Evolutionary conservation across 345 rosid genomes (phyloP), one percentile per base, ranked within the genome.

Genomic region (Citrus maxima): DNA sequence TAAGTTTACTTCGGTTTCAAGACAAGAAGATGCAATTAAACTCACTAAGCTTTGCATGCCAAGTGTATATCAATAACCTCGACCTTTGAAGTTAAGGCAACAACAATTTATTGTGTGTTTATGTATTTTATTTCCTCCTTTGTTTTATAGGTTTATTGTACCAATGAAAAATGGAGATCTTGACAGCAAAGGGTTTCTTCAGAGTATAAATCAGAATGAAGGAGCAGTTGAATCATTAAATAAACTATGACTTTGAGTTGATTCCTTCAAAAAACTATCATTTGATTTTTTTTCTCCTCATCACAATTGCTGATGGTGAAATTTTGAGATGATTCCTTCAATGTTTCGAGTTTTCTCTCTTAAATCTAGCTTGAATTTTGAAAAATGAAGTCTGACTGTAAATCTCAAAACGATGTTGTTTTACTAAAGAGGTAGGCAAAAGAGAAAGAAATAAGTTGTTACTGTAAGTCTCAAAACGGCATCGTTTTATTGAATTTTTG

Each of bases 211-310:
- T 77, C 78, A 58, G 81, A n/a, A 82, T 42, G 91, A 92, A 82
- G 97, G 98, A 88, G 92, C 98, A 2, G 55, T 92, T 1, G 88
- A 90, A 80, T 95, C 92, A 18, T 93, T 93, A 81, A 89, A 93
- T 93, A 97, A 28, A 40, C 46, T 40, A 8, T 5, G 38, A 35
- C 38, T 9, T 40, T 40, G 46, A 8, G 46, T 40, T 40, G 10
- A 40, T 40, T 40, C 46, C 2, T 40, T 10, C 13, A 9, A 10
- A 40, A 38, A 38, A 40, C 4, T 40, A 3, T 40, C 12, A 40
- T 40, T 10, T 40, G 38, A 32, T 28, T 28, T 28, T 64, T 16
- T 63, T 18, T 0, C 5, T 64, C 18, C 9, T 0, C n/a, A 14
- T 32, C 40, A 64, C 16, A 22, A 4, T 59, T 59, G 35, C 6